phyloP scores from a whole-genome alignment of 768 basidiomycete genomes.

The Paxillus ammoniavirescens region DNA sequence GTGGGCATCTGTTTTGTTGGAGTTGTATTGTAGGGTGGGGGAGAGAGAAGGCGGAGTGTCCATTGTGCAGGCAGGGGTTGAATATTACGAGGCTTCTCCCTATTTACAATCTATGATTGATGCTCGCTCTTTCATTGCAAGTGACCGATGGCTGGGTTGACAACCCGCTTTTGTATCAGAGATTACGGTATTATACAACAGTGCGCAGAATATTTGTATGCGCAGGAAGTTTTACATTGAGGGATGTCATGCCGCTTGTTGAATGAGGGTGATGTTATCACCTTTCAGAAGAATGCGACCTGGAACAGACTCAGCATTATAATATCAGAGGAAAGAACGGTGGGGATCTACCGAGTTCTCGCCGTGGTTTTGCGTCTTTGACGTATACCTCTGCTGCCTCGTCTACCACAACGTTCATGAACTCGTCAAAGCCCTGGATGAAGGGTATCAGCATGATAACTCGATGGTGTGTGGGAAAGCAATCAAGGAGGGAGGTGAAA shows the following conservation, averaged over 20 bases:
- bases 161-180: neutral
- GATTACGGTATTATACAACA: constrained; percentile 22
- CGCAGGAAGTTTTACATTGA: constrained; percentile 11
- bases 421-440: constrained; percentile 93
- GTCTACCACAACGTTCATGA: constrained; percentile 97
- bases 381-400: constrained; percentile 91
- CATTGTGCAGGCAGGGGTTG: constrained; percentile 78
- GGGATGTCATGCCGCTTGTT: constrained; percentile 48
- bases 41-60: constrained; percentile 87
- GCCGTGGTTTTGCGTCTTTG: constrained; percentile 82
- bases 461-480: neutral
- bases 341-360: constrained; percentile 70
- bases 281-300: constrained; percentile 96
- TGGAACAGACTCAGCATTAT: constrained; percentile 30
- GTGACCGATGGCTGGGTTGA: neutral
- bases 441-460: constrained; percentile 22
- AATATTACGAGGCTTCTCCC: constrained; percentile 69
- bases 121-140: neutral
- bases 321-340: constrained; percentile 4
- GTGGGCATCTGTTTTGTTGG: constrained; percentile 91
- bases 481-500: constrained; percentile 6
- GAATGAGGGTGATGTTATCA: constrained; percentile 98
- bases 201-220: constrained; percentile 6
- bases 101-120: constrained; percentile 74
- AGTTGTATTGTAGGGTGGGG: constrained; percentile 88